Base-by-base conservation (phyloP, 768 basidiomycete genomes). In the Tubosaeta sp. region DNA sequence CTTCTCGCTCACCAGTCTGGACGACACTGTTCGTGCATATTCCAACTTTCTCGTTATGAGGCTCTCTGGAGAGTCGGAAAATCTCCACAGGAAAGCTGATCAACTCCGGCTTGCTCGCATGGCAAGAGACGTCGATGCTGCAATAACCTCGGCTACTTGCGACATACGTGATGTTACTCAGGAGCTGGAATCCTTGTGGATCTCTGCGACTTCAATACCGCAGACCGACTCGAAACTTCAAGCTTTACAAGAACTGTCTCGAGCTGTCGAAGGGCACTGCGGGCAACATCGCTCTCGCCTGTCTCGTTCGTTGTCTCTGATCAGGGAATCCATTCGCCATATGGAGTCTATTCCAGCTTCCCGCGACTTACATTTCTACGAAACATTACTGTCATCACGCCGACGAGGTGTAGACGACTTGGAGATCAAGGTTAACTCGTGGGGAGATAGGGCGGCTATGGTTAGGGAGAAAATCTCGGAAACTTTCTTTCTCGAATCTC, bases 11-110 rank as follows among this genome's bases (percentile, higher is more conserved):
- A 55, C 73, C 32, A 68, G 70, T 35, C 70, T 93, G 32, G 86
- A 94, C 61, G 77, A 79, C 36, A 70, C 73, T 48, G 83, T 90
- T 51, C 83, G 90, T 27, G 64, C 77, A 12, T 83, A 89, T 62
- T 78, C 78, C 40, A 90, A 92, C 63, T 68, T 79, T n/a, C 81
- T 81, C 58, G 71, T 81, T 44, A 80, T 90, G 71, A 71, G 78
- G 51, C 74, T 90, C 14, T 73, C 73, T 4, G 82, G 81, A n/a
- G 73, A 69, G 25, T 51, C 82, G 31, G 79, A 82, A 47, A 64
- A 61, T 10, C 64, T 90, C 29, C 65, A 73, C 18, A 74, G 76
- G 48, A 74, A 77, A 38, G 69, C 71, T 13, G 67, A 71, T 27
- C 76, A 79, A 54, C 67, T 86, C 50, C 70, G 72, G 22, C 67